A percentile compares a stretch with the other conserved stretches of the same genome.
Conservation (phyloP, 1,284 basidiomycete species). For the Apiotrichum laibachii region DNA sequence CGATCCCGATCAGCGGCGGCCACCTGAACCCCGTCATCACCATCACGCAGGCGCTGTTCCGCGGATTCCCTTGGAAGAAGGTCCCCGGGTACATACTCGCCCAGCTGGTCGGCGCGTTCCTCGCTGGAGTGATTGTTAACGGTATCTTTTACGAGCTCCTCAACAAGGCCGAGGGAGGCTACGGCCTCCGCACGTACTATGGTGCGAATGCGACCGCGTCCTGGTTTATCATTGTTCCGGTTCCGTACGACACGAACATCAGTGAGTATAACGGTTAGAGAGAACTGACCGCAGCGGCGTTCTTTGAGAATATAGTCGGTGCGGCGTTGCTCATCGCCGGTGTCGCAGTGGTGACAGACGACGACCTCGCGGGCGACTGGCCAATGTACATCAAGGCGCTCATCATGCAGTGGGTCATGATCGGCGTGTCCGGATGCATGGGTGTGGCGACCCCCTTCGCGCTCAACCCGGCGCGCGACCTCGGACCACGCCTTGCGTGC, state of each 20-base stretch:
- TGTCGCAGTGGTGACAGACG: too few relatives aligned
- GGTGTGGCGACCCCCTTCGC: constrained; percentile 25
- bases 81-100: constrained; percentile 30
- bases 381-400: constrained; percentile 4
- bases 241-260: too few relatives aligned
- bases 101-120: constrained; percentile 32
- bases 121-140: constrained; percentile 28
- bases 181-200: background rate
- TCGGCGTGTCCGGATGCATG: constrained; percentile 8
- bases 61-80: constrained; percentile 34
- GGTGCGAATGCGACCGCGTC: background rate
- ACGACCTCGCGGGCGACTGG: background rate
- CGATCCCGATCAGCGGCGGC: constrained; percentile 20
- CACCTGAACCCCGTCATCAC: constrained; percentile 30
- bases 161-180: constrained; percentile 5
- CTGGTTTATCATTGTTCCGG: background rate
- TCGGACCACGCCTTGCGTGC: constrained; percentile 32
- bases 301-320: too few relatives aligned
- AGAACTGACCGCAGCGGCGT: too few relatives aligned
- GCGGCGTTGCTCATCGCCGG: too few relatives aligned
- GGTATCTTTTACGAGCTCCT: constrained; percentile 4
- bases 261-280: too few relatives aligned
- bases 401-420: constrained; percentile 3
- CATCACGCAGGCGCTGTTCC: constrained; percentile 18
- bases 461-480: constrained; percentile 38